These are phyloP conservation scores for Arctostaphylos glauca DNA, from an alignment of 148 eudicot species.

Conservation along the genomic window DNA sequence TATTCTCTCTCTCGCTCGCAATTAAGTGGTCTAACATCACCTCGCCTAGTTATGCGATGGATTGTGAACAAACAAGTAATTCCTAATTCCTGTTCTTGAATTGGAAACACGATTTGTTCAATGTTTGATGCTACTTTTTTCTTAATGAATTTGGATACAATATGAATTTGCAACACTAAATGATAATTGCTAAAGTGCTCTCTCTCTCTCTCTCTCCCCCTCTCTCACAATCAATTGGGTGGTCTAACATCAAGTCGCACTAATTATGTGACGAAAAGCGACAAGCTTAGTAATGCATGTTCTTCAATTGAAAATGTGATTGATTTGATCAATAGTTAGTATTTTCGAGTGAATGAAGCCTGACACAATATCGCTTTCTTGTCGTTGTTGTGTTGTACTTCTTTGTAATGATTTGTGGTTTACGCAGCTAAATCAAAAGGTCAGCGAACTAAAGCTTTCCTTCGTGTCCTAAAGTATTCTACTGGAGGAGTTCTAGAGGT, in stretches of 20 bases:
- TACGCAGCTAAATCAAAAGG: constrained; percentile 69
- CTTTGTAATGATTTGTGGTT: constrained; percentile 17
- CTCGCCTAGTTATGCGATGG: not conserved
- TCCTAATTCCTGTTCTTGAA: not conserved
- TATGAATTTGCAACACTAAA: not conserved
- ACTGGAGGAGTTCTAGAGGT: constrained; percentile 96
- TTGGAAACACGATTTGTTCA: not conserved
- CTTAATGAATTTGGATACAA: too few species aligned
- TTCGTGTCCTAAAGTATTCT: constrained; percentile 85
- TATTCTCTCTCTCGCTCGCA: not conserved
- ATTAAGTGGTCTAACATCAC: not conserved
- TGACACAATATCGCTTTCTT: not conserved
- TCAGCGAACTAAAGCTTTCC: constrained; percentile 72
- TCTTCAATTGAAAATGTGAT: not conserved
- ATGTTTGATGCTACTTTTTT: not conserved
- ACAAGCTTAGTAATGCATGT: not conserved
- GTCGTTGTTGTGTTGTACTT: not conserved
- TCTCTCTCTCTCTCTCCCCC: constrained; percentile 2
- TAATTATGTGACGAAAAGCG: not conserved
- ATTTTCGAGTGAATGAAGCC: not conserved
- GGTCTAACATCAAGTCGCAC: not conserved
- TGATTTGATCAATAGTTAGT: not conserved
- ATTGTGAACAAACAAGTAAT: not conserved
- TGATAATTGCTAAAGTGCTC: not conserved
- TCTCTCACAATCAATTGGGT: not conserved